Base-by-base conservation (phyloP, 2,329 filamentous ascomycete species). In the Aureobasidium subglaciale region DNA sequence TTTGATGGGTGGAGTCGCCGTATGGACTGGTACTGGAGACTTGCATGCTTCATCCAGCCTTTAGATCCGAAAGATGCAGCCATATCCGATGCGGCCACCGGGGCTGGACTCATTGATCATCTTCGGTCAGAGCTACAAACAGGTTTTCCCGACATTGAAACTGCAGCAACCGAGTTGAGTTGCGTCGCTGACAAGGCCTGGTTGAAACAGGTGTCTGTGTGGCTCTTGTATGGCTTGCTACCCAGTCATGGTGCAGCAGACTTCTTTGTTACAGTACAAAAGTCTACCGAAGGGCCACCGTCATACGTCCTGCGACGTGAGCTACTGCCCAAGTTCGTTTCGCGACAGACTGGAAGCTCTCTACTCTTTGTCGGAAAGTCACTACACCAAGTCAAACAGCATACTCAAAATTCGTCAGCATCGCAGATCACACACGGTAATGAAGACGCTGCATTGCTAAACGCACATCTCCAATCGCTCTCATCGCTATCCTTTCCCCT, bases 311-410 rank as follows among this genome's bases (percentile, higher is more conserved):
- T 82, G 46, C 75, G 83, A 29, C 68, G 75, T 7, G 74, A 76
- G 16, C 71, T 95, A 6, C 70, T 95, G 2, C 93, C 93, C 0
- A 83, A 82, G 11, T 95, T 96, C 65, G 88, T 96, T 6, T 85
- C 84, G 0, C 69, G 80, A 0, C 74, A 84, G 4, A 88, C 89
- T 1, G 90, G 89, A 7, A 78, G 82, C 3, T 96, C 91, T 0
- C 89, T 97, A 68, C 75, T 96, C 5, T 96, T 96, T 65, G 86
- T 96, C 59, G 93, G 93, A 10, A 88, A 87, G 61, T 95, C 90
- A 0, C 75, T 97, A 43, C 90, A 95, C 63, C 88, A 95, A 61
- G 86, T 96, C 55, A 58, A 56, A 43, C 56, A 55, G 16, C 34
- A 57, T 15, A 24, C 20, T 7, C 24, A 53, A 43, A 16, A 16